phyloP scores from a whole-genome alignment of 176 grass and related monocot species.

The Bolboschoenus planiculmis region DNA sequence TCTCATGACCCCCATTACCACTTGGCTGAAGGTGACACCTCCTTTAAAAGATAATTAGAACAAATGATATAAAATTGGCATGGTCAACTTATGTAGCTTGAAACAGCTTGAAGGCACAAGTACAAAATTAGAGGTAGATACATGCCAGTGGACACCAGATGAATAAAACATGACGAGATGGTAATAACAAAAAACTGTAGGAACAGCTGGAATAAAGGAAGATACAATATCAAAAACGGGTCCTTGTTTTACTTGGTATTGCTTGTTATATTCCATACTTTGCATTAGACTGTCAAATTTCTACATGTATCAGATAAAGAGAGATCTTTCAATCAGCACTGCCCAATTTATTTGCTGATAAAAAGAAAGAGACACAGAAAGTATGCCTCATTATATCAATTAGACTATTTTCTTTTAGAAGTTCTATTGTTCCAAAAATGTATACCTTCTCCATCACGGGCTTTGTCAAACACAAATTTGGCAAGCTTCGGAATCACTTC shows the following conservation, averaged over 20 bases:
- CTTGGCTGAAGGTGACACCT: slow-evolving; percentile 78
- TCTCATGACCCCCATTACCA: slow-evolving; percentile 92
- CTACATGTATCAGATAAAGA: neutral
- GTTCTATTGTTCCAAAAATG: neutral
- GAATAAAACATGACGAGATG: neutral
- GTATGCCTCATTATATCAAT: neutral
- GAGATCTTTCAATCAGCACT: neutral
- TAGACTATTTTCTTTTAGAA: neutral
- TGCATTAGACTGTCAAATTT: neutral
- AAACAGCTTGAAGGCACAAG: neutral
- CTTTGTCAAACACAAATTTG: slow-evolving; percentile 93
- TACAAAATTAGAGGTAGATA: neutral
- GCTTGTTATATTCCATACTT: neutral
- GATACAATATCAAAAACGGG: neutral
- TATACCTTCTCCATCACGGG: slow-evolving; percentile 64
- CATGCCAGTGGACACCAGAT: neutral
- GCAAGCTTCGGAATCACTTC: slow-evolving; percentile 96
- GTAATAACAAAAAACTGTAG: neutral
- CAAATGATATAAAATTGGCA: slow-evolving; percentile 6
- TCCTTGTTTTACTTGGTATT: neutral
- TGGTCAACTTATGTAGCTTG: neutral
- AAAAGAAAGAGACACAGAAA: neutral
- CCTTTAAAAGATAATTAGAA: slow-evolving; percentile 30
- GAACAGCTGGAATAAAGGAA: neutral
- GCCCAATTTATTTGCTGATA: neutral